Evolutionary conservation across 768 basidiomycete species (phyloP).

Genomic region (Boletellus sp.): DNA sequence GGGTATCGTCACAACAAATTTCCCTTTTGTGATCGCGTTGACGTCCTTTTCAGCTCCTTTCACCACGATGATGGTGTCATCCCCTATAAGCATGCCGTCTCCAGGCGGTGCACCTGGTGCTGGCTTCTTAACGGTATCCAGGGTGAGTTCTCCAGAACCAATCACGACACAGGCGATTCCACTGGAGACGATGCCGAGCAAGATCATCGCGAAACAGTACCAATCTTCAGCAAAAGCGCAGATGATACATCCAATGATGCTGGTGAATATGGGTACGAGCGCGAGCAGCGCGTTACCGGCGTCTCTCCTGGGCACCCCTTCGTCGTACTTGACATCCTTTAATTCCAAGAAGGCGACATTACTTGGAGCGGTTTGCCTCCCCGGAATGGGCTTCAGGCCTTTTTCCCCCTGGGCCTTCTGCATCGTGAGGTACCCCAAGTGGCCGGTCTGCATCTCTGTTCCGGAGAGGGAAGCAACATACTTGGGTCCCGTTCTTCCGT

Average conservation of each 20-base stretch:
- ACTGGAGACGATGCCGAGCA: conserved; percentile 32
- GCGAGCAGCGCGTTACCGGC: conserved; percentile 14
- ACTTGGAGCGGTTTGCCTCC: conserved; percentile 17
- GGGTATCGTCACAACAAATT: conserved; percentile 21
- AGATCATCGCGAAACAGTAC: conserved; percentile 31
- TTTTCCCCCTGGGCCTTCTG: conserved; percentile 9
- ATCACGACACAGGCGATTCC: conserved; percentile 29
- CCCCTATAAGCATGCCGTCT: conserved; percentile 30
- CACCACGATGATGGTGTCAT: conserved; percentile 27
- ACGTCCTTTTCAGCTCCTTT: conserved; percentile 31
- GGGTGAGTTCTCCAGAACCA: conserved; percentile 26
- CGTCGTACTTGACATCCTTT: conserved; percentile 20
- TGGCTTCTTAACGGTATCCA: conserved; percentile 16
- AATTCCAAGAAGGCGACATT: conserved; percentile 23
- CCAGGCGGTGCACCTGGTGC: conserved; percentile 27
- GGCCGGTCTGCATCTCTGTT: conserved; percentile 27
- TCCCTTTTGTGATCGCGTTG: conserved; percentile 32
- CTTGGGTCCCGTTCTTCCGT: conserved; percentile 26
- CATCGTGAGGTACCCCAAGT: conserved; percentile 28
- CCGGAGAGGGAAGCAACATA: conserved; percentile 29
- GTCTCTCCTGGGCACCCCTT: conserved; percentile 2
- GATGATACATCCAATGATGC: conserved; percentile 19
- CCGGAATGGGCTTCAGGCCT: background rate
- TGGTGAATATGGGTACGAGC: conserved; percentile 22
- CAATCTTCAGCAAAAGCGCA: conserved; percentile 30